Conservation (phyloP, 441 rosid genomes). For the Daphne laureola region DNA sequence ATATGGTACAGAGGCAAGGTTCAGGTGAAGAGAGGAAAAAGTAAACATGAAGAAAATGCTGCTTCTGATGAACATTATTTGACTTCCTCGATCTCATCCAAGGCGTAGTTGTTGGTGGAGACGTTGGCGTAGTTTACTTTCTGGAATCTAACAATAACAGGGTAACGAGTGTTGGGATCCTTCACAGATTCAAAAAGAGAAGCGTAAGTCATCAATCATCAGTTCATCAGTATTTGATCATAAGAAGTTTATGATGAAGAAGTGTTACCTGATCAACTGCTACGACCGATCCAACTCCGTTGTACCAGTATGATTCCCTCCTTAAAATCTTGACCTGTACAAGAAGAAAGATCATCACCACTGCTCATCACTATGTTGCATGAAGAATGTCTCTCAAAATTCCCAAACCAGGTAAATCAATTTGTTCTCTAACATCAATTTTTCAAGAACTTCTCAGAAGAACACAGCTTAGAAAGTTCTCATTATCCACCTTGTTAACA, state of each 20-base stretch:
- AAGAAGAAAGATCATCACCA: neutral
- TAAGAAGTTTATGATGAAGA: neutral
- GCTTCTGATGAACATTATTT: constrained; percentile 25
- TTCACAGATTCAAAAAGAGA: constrained; percentile 13
- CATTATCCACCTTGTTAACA: no score
- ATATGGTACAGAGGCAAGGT: constrained; percentile 25
- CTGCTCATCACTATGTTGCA: neutral
- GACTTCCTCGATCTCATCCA: constrained; percentile 80
- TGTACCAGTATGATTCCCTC: constrained; percentile 71
- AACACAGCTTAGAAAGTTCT: no score
- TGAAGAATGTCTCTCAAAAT: no score
- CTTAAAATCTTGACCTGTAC: constrained; percentile 73
- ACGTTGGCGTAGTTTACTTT: constrained; percentile 86
- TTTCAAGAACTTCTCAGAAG: no score
- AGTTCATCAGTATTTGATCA: neutral
- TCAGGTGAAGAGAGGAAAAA: constrained; percentile 15
- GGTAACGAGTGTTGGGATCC: constrained; percentile 79
- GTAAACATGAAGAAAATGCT: constrained; percentile 15
- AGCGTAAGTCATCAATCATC: constrained; percentile 4
- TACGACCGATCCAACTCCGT: constrained; percentile 56
- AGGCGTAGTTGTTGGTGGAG: constrained; percentile 88
- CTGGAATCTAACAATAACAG: constrained; percentile 83
- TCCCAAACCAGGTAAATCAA: no score
- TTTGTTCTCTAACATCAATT: no score
- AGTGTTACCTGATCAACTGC: constrained; percentile 75